phyloP scores from a whole-genome alignment of 441 rosid genomes.

The Brassica hybrid region DNA sequence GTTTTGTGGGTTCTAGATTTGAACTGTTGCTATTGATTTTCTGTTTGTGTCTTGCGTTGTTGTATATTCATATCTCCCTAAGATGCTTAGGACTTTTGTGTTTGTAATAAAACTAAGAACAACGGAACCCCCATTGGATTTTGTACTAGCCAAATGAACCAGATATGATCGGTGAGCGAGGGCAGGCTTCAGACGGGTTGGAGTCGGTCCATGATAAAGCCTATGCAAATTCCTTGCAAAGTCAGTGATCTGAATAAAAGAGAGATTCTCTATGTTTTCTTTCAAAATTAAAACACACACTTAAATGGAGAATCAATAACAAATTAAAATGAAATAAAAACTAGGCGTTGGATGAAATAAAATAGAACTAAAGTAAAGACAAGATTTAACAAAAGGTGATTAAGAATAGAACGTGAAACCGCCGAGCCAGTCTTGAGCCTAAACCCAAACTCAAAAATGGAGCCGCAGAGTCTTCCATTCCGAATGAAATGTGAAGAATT shows the following conservation, averaged over 20 bases:
- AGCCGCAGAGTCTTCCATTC: no score
- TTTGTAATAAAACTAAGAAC: not conserved
- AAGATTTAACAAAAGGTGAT: not conserved
- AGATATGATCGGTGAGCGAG: not conserved
- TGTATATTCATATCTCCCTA: not conserved
- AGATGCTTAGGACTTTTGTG: not conserved
- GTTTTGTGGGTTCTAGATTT: conserved; percentile 16
- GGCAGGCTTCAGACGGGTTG: not conserved
- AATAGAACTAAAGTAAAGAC: not conserved
- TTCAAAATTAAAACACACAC: not conserved
- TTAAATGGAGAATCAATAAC: not conserved
- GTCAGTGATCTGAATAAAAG: not conserved
- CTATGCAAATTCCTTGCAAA: not conserved
- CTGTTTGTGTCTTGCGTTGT: not conserved
- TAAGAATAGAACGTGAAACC: no score
- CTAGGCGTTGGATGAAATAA: not conserved
- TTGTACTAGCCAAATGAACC: not conserved
- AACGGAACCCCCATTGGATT: not conserved
- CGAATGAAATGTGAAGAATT: no score
- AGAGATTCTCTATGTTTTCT: not conserved
- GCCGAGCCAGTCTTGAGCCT: no score
- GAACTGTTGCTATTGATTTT: not conserved
- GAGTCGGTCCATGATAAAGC: not conserved
- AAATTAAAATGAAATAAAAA: not conserved
- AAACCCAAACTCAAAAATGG: no score